Base-by-base conservation (phyloP, 2,329 filamentous ascomycete genomes). In the Epichloe elymi region DNA sequence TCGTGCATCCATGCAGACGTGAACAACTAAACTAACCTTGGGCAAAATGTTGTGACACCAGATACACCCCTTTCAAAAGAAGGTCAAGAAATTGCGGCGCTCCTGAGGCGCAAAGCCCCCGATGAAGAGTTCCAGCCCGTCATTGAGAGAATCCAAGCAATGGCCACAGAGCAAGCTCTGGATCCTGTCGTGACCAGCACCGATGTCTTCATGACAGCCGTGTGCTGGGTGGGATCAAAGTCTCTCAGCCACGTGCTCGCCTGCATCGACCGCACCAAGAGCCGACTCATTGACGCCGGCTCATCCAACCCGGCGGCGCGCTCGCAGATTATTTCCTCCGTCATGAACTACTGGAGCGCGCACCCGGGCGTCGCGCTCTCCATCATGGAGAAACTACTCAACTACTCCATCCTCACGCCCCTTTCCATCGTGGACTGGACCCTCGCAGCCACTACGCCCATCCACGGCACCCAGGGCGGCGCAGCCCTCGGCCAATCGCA, bases 351-450 rank as follows among this genome's bases (percentile, higher is more conserved):
- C 72, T 98, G 93, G 93, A 79, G 80, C 45, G 84, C 91, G 35
- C 91, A 98, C 61, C 89, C 91, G 0, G 93, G 93, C 53, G 84
- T 94, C 42, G 93, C 89, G 3, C 80, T 97, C 58, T 87, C 86
- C 59, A 95, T 98, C 60, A 79, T 97, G 53, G 91, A 97, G 73
- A 97, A 97, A 69, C 78, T 98, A 5, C 83, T 98, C 59, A 98
- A 97, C 70, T 98, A 96, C 71, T 90, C 87, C 14, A 95, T 98
- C 59, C 76, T 98, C 37, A 89, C 85, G 8, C 93, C 93, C 0
- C 74, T 82, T 52, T 84, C 83, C 15, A 89, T 98, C 30, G 78
- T 96, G 46, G 83, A 95, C 61, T 98, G 93, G 93, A 88, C 88
- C 0, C 75, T 98, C 12, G 74, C 81, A 35, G 81, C 63, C n/a